A percentile compares a stretch with the other conserved stretches of the same genome.
Evolutionary conservation across 2,329 filamentous ascomycete genomes (phyloP).

Genomic region (Penicillium sp.): DNA sequence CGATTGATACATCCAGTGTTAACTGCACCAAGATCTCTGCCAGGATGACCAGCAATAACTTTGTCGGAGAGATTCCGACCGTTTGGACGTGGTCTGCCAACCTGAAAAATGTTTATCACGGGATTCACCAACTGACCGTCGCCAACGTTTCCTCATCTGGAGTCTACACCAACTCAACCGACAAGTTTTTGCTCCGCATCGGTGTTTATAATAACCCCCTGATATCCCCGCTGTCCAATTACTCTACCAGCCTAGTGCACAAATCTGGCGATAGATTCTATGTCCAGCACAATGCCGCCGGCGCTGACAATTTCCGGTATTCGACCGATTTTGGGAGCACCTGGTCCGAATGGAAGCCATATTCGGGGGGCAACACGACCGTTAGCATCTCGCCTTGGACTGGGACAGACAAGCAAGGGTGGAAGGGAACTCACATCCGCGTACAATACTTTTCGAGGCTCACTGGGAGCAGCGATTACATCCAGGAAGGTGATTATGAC

Average conservation of each 20-base stretch:
- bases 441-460: slow-evolving; percentile 60
- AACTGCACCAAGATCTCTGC: slow-evolving; percentile 43
- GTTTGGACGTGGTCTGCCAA: slow-evolving; percentile 52
- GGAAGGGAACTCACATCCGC: slow-evolving; percentile 58
- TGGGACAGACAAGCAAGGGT: slow-evolving; percentile 54
- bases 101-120: slow-evolving; percentile 55
- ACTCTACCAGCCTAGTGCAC: slow-evolving; percentile 52
- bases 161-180: neutral
- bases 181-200: neutral
- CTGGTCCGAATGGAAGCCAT: slow-evolving; percentile 57
- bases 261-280: slow-evolving; percentile 40
- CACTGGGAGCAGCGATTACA: slow-evolving; percentile 56
- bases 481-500: slow-evolving; percentile 54
- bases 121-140: slow-evolving; percentile 56
- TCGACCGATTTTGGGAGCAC: slow-evolving; percentile 58
- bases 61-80: slow-evolving; percentile 51
- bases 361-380: slow-evolving; percentile 49
- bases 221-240: slow-evolving; percentile 46
- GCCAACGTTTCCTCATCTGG: slow-evolving; percentile 25
- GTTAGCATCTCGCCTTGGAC: slow-evolving; percentile 51
- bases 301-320: slow-evolving; percentile 60
- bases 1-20: slow-evolving; percentile 43
- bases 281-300: slow-evolving; percentile 55
- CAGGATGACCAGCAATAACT: slow-evolving; percentile 23
- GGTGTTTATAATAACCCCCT: neutral